Evolutionary conservation across 805 yeast species (phyloP), one percentile per base, ranked within the genome.

Genomic region (Ogataea dorogensis): DNA sequence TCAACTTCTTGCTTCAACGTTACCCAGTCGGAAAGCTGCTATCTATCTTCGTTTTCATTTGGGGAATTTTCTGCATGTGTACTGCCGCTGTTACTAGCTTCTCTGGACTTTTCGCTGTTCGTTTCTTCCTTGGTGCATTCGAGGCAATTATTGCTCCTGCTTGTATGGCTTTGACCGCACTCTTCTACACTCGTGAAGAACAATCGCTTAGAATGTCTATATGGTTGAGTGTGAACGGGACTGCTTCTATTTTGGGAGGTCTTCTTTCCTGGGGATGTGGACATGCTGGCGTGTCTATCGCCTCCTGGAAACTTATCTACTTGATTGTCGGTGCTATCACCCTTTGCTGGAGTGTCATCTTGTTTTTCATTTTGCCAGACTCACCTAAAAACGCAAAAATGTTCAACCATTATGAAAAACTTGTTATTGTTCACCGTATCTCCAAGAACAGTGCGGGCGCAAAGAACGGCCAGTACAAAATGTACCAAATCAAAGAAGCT

Each of bases 251-350:
- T 24, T 33, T 73, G 24, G 75, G 79, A 16, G 68, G 70, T 24
- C 65, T 70, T 6, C 64, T 77, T 38, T 74, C 81, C 5, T 76
- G 74, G 49, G 80, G 79, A 49, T 74, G 32, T 61, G 65, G 41
- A 24, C 43, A 58, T 24, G 47, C 61, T 5, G 36, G 39, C 9
- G 71, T 65, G 1, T 42, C 44, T 13, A 15, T 40, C 19, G 41
- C 39, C 7, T 29, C 47, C 8, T 43, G 47, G 65, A 37, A 35
- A 27, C 24, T 33, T 26, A 33, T 42, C 22, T 59, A 50, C 43
- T 28, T 55, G 15, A 44, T 56, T 26, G 48, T 60, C 11, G 61
- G 61, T 8, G 43, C 56, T 25, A 21, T 55, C 18, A 78, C 86
- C 2, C 56, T 77, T 6, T 50, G 35, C 10, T 54, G 55, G 54